Base-by-base conservation (phyloP, 106 monocot species). In the Dioscorea dumetorum region DNA sequence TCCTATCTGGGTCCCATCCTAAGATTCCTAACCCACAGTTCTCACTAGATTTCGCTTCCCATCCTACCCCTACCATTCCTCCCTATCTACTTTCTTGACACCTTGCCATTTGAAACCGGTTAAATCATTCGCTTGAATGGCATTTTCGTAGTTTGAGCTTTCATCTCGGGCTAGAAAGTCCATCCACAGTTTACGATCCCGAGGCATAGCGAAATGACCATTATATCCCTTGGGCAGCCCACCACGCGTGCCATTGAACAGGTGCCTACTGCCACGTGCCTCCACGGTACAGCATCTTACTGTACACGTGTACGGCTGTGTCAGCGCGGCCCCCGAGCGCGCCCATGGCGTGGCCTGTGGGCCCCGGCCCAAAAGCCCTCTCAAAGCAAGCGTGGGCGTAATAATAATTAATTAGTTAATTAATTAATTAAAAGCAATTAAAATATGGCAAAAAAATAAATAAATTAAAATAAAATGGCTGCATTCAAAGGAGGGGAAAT, bases 401-500 rank as follows among this genome's bases (percentile, higher is more conserved):
- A 41, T 41, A 41, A 41, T 41, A 41, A 41, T 28, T 10, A 41
- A 41, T 41, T 41, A 41, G 3, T 41, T 10, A 41, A 41, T 41
- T 54, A 54, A 54, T 54, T 54, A 54, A 54, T 54, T 18, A 19
- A 12, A 17, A 13, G 51, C 17, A n/a, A 59, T 22, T 59, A 59
- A 22, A 22, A 21, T n/a, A 19, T 58, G 58, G 8, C n/a, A n/a
- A n/a, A 41, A 8, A 41, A 41, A 41, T 41, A 5, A 12, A 23
- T 59, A 59, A 41, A 59, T 59, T 59, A 59, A 11, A 59, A 22
- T 59, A 59, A 59, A 54, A 22, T 22, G 59, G 59, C 4, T 59
- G 59, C 59, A 59, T 59, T 59, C 59, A 59, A 59, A 23, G 59
- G 59, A 59, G 59, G 59, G 59, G 59, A 59, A 59, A 59, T 59